Evolutionary conservation across 768 basidiomycete genomes (phyloP), one percentile per base, ranked within the genome.

Genomic region (Tulasnella sp.): DNA sequence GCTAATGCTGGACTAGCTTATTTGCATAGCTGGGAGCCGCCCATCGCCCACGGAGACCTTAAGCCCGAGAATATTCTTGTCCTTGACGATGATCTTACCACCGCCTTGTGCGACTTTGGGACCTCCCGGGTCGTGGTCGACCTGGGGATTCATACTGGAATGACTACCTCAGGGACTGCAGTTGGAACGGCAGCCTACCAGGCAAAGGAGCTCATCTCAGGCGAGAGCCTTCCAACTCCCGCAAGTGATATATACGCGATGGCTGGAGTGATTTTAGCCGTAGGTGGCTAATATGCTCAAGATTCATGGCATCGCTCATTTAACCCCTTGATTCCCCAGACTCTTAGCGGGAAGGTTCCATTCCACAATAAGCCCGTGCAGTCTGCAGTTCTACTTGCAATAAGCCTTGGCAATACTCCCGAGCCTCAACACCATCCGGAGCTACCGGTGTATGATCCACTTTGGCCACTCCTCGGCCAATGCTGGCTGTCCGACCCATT

Each of bases 1-100:
- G 79, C 79, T 24, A 76, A 75, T 16, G 64, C 72, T 18, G 82
- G 81, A 28, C 77, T 83, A 20, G 40, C 41, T 6, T 82, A 83
- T 80, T 41, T 83, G 18, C 82, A 83, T 50, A 64, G 31, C 34
- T 72, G 37, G 37, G 37, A 48, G n/a, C 81, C 81, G 37, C 40
- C 81, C 1, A 64, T 82, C 6, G 82, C 78, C 5, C 82, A 83
- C 64, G 82, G 82, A 4, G 82, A 82, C 72, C 50, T 83, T 14
- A 82, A 82, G 76, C 60, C 46, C n/a, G 54, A 78, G 40, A 78
- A 78, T 54, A 54, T 78, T 8, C 41, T 78, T n/a, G 28, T 78
- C 31, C 46, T 50, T 54, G 48, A 54, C 34, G 34, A 78, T 46
- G 46, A 20, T 8, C n/a, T 41, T 31, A 41, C 42, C 28, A 46